Evolutionary conservation across 1,139 yeast genomes (phyloP), one percentile per base, ranked within the genome.

Genomic region (Hanseniaspora uvarum): DNA sequence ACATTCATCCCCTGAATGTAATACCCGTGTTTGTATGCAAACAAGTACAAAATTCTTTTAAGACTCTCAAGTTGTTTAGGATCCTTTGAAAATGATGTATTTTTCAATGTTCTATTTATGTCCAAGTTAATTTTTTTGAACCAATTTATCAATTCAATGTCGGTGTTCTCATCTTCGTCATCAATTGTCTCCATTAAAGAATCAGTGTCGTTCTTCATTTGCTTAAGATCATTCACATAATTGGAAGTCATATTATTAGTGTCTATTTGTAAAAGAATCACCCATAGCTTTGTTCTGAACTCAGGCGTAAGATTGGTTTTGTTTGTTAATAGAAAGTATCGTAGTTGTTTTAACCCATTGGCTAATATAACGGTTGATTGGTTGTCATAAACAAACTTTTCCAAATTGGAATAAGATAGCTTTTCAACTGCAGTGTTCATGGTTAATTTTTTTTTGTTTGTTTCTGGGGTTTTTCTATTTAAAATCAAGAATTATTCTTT

Each of bases 1-100:
- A 88, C 92, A 64, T 89, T 89, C 81, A 89, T 80, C 1, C 96
- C 96, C 64, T 88, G 96, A 12, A 88, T 96, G 64, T 88, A 88
- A 12, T 31, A 50, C 12, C 47, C 39, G 40, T 48, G 46, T n/a
- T 53, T 53, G 38, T 48, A 53, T 3, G 53, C 53, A 44, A 28
- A 50, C 33, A 50, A n/a, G 10, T 50, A 50, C n/a, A 50, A 12
- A 8, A 50, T 43, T 37, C 53, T 36, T 11, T 50, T 50, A 3
- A 50, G 33, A 21, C 46, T 46, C 2, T 28, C 30, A 6, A 43
- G 48, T 18, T 44, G 43, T 4, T 12, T 12, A 1, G 46, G 36
- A 18, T 49, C 39, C 26, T 44, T 43, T 2, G 41, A 50, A 16
- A 43, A 38, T 2, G 44, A 16, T 5, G 48, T 50, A 39, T 50